These are phyloP conservation scores for Cucurbita pepo DNA, from an alignment of 306 rosid genomes.

Conservation along the genomic window DNA sequence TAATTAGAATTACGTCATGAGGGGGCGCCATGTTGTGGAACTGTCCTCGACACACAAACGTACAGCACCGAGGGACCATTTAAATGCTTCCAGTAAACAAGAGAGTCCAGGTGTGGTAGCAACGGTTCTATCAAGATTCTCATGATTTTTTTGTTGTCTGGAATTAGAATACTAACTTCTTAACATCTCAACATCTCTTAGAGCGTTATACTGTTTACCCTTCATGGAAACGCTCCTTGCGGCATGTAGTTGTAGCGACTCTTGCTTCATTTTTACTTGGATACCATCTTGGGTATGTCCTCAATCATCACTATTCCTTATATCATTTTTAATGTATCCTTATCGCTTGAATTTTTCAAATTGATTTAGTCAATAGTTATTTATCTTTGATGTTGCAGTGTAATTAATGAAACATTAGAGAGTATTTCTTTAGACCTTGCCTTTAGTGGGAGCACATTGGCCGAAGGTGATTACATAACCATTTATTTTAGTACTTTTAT, in stretches of 20 bases:
- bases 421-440: conserved; percentile 92
- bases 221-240: conserved; percentile 77
- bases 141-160: background rate
- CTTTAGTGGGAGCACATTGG: conserved; percentile 78
- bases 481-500: background rate
- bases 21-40: conserved; percentile 5
- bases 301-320: conserved; percentile 2
- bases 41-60: background rate
- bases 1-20: background rate
- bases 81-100: background rate
- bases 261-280: conserved; percentile 75
- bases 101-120: background rate
- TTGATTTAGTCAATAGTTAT: background rate
- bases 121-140: background rate
- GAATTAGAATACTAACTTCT: background rate
- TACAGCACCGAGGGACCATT: background rate
- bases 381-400: conserved; percentile 31
- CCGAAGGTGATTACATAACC: conserved; percentile 48
- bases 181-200: background rate
- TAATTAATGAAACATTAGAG: conserved; percentile 92
- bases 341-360: background rate
- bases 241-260: conserved; percentile 70
- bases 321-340: background rate
- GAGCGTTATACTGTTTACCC: conserved; percentile 16
- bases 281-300: conserved; percentile 80